Conservation (phyloP, 805 yeast species). For the Kuraishia molischiana region DNA sequence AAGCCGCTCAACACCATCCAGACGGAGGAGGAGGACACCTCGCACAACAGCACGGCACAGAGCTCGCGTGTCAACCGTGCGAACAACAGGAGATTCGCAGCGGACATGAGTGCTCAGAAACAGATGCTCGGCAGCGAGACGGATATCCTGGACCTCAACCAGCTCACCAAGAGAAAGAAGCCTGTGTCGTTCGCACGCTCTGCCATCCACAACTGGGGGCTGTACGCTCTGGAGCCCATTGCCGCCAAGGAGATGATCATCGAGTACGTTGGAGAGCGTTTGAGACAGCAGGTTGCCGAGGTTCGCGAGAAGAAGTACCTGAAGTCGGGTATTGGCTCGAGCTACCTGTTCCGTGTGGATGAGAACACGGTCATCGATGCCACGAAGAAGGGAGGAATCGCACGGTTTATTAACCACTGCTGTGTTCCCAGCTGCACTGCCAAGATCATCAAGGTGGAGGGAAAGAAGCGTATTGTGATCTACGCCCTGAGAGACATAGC, state of each 20-base stretch:
- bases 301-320: constrained; percentile 79
- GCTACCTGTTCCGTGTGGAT: constrained; percentile 86
- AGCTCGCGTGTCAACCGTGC: constrained; percentile 84
- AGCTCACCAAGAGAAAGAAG: constrained; percentile 80
- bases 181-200: constrained; percentile 96
- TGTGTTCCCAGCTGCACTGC: constrained; percentile 98
- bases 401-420: constrained; percentile 93
- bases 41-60: constrained; percentile 29
- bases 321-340: constrained; percentile 90
- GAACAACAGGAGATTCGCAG: constrained; percentile 78
- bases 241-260: constrained; percentile 96
- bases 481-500: constrained; percentile 85
- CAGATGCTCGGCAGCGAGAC: constrained; percentile 73
- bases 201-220: constrained; percentile 97
- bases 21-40: constrained; percentile 31
- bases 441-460: constrained; percentile 90
- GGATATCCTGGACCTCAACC: constrained; percentile 75
- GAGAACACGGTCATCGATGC: constrained; percentile 96
- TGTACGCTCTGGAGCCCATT: constrained; percentile 91
- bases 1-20: constrained; percentile 70
- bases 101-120: constrained; percentile 75
- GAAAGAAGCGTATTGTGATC: constrained; percentile 86
- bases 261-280: constrained; percentile 93
- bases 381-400: constrained; percentile 94
- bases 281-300: constrained; percentile 91